Percentiles rank a stretch among this genome's conserved stretches.
These are phyloP conservation scores for Hortiboletus campestris DNA, from an alignment of 768 basidiomycete species.

Conservation along the genomic window DNA sequence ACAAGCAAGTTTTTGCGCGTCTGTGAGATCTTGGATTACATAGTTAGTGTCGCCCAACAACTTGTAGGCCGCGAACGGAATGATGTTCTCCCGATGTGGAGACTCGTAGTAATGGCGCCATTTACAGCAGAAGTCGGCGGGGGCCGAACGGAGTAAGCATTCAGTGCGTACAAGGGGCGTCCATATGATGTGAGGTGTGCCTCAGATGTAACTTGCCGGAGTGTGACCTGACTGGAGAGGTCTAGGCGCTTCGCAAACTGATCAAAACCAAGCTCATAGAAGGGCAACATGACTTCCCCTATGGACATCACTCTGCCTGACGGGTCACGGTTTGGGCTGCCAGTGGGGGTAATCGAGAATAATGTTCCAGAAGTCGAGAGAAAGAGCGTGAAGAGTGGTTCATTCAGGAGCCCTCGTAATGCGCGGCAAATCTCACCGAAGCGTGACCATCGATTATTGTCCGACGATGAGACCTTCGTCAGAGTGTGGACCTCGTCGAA, in stretches of 20 bases:
- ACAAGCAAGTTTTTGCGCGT: neutral
- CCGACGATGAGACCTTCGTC: neutral
- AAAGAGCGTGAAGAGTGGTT: neutral
- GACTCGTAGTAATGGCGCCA: neutral
- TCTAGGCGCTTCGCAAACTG: neutral
- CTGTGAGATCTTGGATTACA: no score
- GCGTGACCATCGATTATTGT: neutral
- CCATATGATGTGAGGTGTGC: neutral
- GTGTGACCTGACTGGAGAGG: neutral
- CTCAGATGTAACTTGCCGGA: neutral
- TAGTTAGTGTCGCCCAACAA: no score
- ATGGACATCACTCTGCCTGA: neutral
- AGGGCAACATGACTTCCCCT: neutral
- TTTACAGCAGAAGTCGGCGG: neutral
- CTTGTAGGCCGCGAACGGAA: neutral
- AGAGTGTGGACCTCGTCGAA: neutral
- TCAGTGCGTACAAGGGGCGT: neutral
- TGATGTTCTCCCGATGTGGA: neutral
- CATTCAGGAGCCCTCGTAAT: neutral
- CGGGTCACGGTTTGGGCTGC: accelerated
- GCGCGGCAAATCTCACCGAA: neutral
- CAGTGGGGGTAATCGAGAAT: neutral
- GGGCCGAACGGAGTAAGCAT: neutral
- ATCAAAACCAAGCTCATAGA: neutral
- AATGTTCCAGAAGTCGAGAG: neutral